Conservation (phyloP, 2,329 filamentous ascomycete genomes). For the Colletotrichum musicola region DNA sequence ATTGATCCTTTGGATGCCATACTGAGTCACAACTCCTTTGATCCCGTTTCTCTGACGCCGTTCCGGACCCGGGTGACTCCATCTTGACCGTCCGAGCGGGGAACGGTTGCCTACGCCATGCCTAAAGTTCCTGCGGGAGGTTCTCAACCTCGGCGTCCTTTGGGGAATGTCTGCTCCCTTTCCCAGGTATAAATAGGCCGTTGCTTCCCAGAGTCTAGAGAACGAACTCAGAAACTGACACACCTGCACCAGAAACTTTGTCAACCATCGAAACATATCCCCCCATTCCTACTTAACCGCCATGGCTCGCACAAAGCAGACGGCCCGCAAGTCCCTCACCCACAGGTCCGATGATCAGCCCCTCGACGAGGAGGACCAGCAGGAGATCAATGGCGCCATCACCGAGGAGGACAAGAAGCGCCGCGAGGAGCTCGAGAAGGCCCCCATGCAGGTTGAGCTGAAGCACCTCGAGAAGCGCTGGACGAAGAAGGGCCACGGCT, state of each 20-base stretch:
- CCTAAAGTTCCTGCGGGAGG: neutral
- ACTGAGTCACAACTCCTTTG: constrained; percentile 3
- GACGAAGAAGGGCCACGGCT: constrained; percentile 45
- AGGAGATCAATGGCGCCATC: constrained; percentile 34
- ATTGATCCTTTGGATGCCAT: neutral
- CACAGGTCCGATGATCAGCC: neutral
- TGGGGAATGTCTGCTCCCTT: neutral
- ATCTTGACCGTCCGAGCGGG: constrained; percentile 26
- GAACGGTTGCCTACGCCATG: constrained; percentile 26
- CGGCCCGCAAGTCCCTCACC: neutral
- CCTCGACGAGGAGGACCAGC: constrained; percentile 40
- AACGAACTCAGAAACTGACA: no score
- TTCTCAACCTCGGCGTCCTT: neutral
- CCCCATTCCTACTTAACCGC: neutral
- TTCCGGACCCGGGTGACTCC: constrained; percentile 19
- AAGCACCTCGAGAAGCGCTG: constrained; percentile 50
- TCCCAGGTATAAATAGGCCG: neutral
- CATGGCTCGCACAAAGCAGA: constrained; percentile 28
- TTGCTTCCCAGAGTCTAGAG: neutral
- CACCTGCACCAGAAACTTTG: no score
- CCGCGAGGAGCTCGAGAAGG: constrained; percentile 43
- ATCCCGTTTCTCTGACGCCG: neutral
- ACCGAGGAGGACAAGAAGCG: constrained; percentile 42
- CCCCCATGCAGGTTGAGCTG: constrained; percentile 46
- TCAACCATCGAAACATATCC: neutral